Evolutionary conservation across 148 eudicot genomes (phyloP), one percentile per base, ranked within the genome.

Genomic region (Suaeda aralocaspica): DNA sequence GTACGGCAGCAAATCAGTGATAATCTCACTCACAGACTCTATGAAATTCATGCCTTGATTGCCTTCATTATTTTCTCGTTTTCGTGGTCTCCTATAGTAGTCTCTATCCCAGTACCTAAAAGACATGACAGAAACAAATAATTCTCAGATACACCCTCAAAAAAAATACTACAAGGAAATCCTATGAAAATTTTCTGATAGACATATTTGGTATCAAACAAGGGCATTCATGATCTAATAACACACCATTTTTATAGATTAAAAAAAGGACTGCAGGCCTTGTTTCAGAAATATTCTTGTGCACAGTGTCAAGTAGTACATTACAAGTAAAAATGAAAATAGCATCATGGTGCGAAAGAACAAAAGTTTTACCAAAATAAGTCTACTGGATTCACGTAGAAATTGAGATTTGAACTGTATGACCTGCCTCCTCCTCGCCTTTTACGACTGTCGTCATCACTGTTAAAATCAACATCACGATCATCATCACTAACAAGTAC

Each of bases 21-120:
- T 42, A 30, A 11, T 57, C 65, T 39, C 57, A 77, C 91, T 78
- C 80, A 94, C 98, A 68, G 97, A 87, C 83, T 91, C 96, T 80
- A 94, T 82, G 80, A 91, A 94, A 72, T 87, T 91, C 85, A 78
- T 81, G 79, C 91, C 92, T 56, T 81, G 88, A 50, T 49, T 81
- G 79, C 91, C 92, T 56, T 81, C 89, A 50, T 49, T 77, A 55
- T 80, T 79, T 53, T 69, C 79, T 74, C 81, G 81, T 65, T 69
- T 72, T 62, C 81, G 82, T 64, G 80, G 76, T 82, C 89, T 89
- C 74, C 96, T 78, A 66, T 89, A 83, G 75, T 91, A 94, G 83
- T 88, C 87, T 78, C 92, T 96, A 85, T 94, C 96, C 95, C 92
- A 91, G 33, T 87, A 94, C 98, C 98, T 94, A 75, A 66, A 76